Base-by-base conservation (phyloP, 352 stramenopile species). In the Pythium myriotylum region DNA sequence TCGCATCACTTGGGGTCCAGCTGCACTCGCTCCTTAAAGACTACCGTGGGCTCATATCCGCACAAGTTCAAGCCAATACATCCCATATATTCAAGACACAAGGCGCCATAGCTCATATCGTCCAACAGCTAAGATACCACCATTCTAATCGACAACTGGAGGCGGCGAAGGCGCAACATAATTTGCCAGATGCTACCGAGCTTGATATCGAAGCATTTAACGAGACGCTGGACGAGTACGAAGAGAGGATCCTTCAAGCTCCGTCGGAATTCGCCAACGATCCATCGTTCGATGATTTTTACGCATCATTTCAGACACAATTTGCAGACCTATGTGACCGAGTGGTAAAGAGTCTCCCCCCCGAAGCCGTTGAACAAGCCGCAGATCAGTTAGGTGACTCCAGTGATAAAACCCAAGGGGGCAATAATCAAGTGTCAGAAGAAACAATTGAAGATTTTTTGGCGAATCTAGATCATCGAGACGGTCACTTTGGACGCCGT, bases 81-180 rank as follows among this genome's bases (percentile, higher is more conserved):
- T 41, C 64, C n/a, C 68, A 77, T 4, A 78, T 86, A n/a, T 83
- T 81, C 27, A 63, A 70, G 4, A 79, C 69, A 13, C 76, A 86
- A 45, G 74, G 72, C 1, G 35, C 59, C 4, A 66, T 86, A 20
- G 76, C 76, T 22, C 59, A 65, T 16, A 47, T 78, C 12, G 62
- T 77, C 1, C 69, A 81, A 9, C 56, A 74, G 17, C 53, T 78
- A 2, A 54, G 62, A 0, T 57, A 65, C 29, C 41, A 59, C 6
- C 24, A 52, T 1, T 29, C 24, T 2, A 47, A 41, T 0, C 20
- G 37, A 19, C 20, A 45, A 10, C 33, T 32, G 27, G 40, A 51
- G 26, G 27, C 32, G 5, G 29, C 47, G 16, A 17, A n/a, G 6
- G 22, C 22, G 65, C 26, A 59, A 16, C 9, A 8, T 49, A 2